Evolutionary conservation across 116 monocot genomes (phyloP).

Genomic region (Trichopus zeylanicus): DNA sequence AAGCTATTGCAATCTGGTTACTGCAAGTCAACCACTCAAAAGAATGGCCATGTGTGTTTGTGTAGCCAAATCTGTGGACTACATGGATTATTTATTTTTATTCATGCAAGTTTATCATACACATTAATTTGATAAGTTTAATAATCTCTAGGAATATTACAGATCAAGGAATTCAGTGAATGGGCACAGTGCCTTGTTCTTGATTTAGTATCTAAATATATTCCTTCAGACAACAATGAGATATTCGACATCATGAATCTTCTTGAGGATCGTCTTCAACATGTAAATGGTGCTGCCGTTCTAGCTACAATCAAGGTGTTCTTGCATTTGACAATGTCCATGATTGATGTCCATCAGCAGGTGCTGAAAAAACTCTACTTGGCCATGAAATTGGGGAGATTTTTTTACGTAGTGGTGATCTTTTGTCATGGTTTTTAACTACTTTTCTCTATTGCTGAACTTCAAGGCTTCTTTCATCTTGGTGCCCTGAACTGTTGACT

Average conservation of each 20-base stretch:
- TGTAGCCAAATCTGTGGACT: too few species aligned
- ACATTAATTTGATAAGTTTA: neutral
- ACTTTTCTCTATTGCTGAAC: too few species aligned
- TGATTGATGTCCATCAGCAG: constrained; percentile 99
- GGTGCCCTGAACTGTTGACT: too few species aligned
- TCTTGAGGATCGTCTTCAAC: constrained; percentile 96
- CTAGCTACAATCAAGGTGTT: constrained; percentile 93
- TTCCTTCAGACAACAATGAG: constrained; percentile 77
- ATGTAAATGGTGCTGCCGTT: constrained; percentile 97
- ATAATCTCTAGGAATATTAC: constrained; percentile 5
- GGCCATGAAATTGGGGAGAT: too few species aligned
- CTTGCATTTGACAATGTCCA: constrained; percentile 94
- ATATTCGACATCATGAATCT: constrained; percentile 99
- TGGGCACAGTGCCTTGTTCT: constrained; percentile 97
- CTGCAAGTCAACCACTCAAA: neutral
- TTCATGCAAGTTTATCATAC: neutral
- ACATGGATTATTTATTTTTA: too few species aligned
- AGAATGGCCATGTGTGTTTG: too few species aligned
- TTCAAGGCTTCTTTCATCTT: too few species aligned
- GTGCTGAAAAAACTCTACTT: constrained; percentile 17
- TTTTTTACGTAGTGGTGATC: too few species aligned
- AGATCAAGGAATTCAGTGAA: constrained; percentile 96
- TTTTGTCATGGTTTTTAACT: too few species aligned
- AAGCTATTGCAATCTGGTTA: neutral
- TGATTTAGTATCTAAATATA: constrained; percentile 84